These are phyloP conservation scores for Endoconidiophora polonica DNA, from an alignment of 2,329 filamentous ascomycete species.

Conservation along the genomic window DNA sequence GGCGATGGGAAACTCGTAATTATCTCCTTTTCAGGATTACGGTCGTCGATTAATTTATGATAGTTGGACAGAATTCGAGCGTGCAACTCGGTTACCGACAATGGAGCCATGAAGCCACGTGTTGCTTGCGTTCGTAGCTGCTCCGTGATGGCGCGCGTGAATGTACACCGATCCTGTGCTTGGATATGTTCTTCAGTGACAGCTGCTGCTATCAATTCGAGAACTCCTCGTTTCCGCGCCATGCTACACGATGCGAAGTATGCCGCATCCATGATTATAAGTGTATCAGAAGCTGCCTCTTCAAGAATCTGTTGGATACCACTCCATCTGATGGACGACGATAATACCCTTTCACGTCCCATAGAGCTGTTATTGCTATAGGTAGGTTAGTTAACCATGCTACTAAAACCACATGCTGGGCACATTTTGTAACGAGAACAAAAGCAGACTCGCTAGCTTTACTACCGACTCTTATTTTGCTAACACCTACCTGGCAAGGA, in stretches of 20 bases:
- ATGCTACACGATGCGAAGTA: constrained; percentile 39
- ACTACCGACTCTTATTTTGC: background rate
- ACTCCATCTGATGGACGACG: constrained; percentile 36
- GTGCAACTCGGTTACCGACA: constrained; percentile 38
- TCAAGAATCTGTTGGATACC: constrained; percentile 40
- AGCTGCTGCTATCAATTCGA: constrained; percentile 40
- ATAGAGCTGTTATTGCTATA: constrained; percentile 25
- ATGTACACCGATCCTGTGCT: constrained; percentile 32
- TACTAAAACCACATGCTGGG: background rate
- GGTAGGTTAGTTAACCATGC: too few species aligned
- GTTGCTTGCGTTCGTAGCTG: constrained; percentile 31
- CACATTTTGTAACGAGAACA: too few species aligned
- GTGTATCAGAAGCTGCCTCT: constrained; percentile 36
- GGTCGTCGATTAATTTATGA: constrained; percentile 34
- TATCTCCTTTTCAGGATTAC: constrained; percentile 29
- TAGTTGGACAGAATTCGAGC: constrained; percentile 35
- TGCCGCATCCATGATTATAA: constrained; percentile 42
- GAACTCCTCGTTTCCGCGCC: constrained; percentile 33
- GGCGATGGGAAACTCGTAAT: constrained; percentile 35
- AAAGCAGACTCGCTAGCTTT: too few species aligned
- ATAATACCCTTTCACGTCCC: constrained; percentile 23
- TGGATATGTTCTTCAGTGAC: constrained; percentile 34
- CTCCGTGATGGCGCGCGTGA: constrained; percentile 34
- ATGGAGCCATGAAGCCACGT: constrained; percentile 25
- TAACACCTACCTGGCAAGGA: constrained; percentile 33